These are phyloP conservation scores for Mucor piriformis DNA, from an alignment of 371 early-diverging fungal species.

Conservation along the genomic window DNA sequence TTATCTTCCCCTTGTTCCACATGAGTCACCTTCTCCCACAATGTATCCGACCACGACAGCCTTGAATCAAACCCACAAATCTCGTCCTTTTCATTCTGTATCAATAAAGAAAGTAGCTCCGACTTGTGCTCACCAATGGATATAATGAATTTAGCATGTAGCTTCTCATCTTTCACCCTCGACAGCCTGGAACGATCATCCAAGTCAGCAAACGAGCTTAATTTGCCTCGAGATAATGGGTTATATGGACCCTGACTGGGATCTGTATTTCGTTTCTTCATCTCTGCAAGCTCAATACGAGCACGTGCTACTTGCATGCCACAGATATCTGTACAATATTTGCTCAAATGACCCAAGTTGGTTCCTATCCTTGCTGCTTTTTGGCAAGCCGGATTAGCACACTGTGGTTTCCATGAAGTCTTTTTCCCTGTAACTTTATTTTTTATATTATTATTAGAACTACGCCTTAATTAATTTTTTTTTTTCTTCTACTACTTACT, in stretches of 20 bases:
- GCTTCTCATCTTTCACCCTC: constrained; percentile 30
- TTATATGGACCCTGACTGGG: constrained; percentile 16
- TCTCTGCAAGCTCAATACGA: constrained; percentile 41
- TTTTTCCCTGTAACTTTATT: constrained; percentile 50
- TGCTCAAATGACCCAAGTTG: constrained; percentile 37
- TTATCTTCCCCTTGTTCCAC: constrained; percentile 15
- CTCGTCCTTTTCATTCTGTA: constrained; percentile 26
- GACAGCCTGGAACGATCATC: constrained; percentile 38
- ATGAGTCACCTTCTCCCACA: constrained; percentile 29
- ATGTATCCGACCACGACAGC: constrained; percentile 51
- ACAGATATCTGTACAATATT: constrained; percentile 46
- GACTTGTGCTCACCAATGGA: constrained; percentile 24
- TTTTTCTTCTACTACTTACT: constrained; percentile 9
- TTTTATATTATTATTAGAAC: constrained; percentile 1
- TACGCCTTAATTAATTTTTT: neutral
- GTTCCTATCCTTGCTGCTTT: constrained; percentile 43
- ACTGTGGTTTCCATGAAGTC: constrained; percentile 56
- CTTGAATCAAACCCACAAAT: constrained; percentile 61
- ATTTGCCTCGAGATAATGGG: constrained; percentile 23
- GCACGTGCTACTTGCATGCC: constrained; percentile 53
- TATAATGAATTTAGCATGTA: constrained; percentile 27
- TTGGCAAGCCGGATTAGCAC: constrained; percentile 52
- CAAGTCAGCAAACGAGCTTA: constrained; percentile 36
- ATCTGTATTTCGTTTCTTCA: constrained; percentile 29
- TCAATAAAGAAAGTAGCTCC: constrained; percentile 17